Percentiles rank a stretch among this genome's conserved stretches.
Conservation (phyloP, 2,329 filamentous ascomycete genomes). For the Grosmannia clavigera region DNA sequence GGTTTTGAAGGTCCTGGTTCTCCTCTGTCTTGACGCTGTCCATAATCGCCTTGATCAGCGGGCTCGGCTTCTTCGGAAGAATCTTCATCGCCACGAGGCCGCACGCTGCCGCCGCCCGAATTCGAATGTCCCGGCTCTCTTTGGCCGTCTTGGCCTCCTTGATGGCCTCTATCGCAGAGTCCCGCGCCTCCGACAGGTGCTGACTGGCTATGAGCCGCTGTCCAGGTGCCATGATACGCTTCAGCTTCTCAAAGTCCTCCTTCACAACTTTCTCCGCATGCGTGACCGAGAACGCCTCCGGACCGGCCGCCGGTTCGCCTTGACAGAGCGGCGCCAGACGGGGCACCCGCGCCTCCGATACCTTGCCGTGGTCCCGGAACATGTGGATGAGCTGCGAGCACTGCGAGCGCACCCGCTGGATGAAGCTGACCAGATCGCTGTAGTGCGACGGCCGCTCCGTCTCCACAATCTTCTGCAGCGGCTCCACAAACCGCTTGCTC, state of each 20-base stretch:
- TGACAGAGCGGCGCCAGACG: constrained; percentile 82
- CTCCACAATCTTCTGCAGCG: constrained; percentile 67
- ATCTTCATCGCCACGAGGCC: constrained; percentile 78
- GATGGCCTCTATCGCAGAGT: constrained; percentile 58
- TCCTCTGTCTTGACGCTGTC: constrained; percentile 95
- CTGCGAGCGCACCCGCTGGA: constrained; percentile 81
- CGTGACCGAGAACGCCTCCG: constrained; percentile 77
- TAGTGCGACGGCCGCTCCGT: constrained; percentile 72
- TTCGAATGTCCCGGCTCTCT: constrained; percentile 69
- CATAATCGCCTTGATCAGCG: constrained; percentile 94
- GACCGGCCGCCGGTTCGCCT: constrained; percentile 81
- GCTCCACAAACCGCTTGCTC: constrained; percentile 47
- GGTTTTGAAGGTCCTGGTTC: constrained; percentile 73
- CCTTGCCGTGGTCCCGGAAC: constrained; percentile 83
- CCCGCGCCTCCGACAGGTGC: constrained; percentile 64
- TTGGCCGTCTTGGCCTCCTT: constrained; percentile 70
- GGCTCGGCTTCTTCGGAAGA: constrained; percentile 85
- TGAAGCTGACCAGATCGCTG: constrained; percentile 77
- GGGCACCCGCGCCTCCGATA: constrained; percentile 63
- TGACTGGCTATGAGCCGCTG: constrained; percentile 75
- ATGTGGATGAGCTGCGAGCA: constrained; percentile 82
- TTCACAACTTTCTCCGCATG: constrained; percentile 81
- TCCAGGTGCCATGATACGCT: constrained; percentile 77
- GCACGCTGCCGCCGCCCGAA: constrained; percentile 75
- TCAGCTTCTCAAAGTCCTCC: constrained; percentile 77